phyloP scores from a whole-genome alignment of 1,284 basidiomycete genomes.

The Somion occarium region DNA sequence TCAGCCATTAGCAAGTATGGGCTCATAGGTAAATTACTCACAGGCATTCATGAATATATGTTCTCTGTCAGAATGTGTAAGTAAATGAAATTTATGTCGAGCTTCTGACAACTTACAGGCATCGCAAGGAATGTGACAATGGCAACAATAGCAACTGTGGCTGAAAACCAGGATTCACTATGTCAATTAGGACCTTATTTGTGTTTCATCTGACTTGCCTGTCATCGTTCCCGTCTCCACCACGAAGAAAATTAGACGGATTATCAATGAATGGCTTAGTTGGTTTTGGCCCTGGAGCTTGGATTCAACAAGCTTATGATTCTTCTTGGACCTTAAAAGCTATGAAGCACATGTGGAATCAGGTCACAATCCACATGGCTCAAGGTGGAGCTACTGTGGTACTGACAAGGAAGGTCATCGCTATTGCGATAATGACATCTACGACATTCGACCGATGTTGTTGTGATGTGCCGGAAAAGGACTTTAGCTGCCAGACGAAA shows the following conservation, averaged over 20 bases:
- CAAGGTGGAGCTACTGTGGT: not conserved
- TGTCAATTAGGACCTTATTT: not conserved
- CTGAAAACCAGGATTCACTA: not conserved
- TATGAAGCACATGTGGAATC: constrained; percentile 1
- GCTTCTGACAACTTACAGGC: not conserved
- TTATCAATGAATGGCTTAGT: not conserved
- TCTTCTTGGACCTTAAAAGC: constrained; percentile 8
- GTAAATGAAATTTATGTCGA: not conserved
- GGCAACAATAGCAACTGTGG: not conserved
- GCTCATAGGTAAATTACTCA: not conserved
- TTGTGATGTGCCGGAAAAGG: too few species aligned
- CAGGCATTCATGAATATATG: not conserved
- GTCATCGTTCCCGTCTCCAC: not conserved
- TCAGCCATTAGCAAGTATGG: not conserved
- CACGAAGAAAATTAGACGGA: not conserved
- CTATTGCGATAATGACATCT: constrained; percentile 16
- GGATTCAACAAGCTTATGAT: not conserved
- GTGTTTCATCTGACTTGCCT: not conserved
- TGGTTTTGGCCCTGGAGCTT: not conserved
- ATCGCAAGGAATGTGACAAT: not conserved
- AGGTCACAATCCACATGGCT: not conserved
- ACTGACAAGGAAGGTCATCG: constrained; percentile 17
- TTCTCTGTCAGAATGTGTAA: not conserved
- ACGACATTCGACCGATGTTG: not conserved
- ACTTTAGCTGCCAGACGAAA: too few species aligned